Percentiles rank a stretch among this genome's conserved stretches.
Evolutionary conservation across 192 early-diverging fungal genomes (phyloP).

Genomic region (Coemansia biformis): DNA sequence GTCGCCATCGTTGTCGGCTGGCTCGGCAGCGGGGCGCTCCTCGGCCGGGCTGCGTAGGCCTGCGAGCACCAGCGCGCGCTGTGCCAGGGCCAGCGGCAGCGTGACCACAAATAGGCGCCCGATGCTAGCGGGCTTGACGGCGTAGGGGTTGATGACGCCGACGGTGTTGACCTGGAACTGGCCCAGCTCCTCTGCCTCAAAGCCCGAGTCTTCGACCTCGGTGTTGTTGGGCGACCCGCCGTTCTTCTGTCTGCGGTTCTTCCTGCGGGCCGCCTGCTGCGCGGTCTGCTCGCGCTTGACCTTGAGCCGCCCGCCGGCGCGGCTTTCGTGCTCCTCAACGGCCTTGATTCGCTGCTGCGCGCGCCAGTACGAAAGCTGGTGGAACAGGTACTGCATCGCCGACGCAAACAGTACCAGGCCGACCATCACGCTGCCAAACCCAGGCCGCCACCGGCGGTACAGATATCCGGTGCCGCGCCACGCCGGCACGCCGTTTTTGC

Average conservation of each 20-base stretch:
- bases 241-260: constrained; percentile 20
- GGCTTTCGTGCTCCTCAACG: constrained; percentile 19
- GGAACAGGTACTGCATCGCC: constrained; percentile 62
- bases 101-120: constrained; percentile 25
- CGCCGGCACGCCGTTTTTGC: constrained; percentile 72
- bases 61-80: constrained; percentile 7
- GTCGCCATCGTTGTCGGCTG: neutral
- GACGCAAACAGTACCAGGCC: constrained; percentile 54
- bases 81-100: constrained; percentile 11
- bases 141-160: constrained; percentile 48
- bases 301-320: constrained; percentile 13
- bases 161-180: constrained; percentile 30
- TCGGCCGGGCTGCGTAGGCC: constrained; percentile 3
- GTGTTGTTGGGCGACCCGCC: neutral
- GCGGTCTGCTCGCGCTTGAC: constrained; percentile 1
- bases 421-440: constrained; percentile 54
- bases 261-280: constrained; percentile 12
- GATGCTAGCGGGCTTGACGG: constrained; percentile 34
- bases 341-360: constrained; percentile 55
- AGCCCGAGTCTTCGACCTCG: constrained; percentile 34
- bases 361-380: constrained; percentile 55
- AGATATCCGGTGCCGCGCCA: constrained; percentile 75
- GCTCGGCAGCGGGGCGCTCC: constrained; percentile 3
- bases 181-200: constrained; percentile 31
- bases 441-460: constrained; percentile 68